Conservation (phyloP, 129 eudicot species). For the Flaveria bidentis region DNA sequence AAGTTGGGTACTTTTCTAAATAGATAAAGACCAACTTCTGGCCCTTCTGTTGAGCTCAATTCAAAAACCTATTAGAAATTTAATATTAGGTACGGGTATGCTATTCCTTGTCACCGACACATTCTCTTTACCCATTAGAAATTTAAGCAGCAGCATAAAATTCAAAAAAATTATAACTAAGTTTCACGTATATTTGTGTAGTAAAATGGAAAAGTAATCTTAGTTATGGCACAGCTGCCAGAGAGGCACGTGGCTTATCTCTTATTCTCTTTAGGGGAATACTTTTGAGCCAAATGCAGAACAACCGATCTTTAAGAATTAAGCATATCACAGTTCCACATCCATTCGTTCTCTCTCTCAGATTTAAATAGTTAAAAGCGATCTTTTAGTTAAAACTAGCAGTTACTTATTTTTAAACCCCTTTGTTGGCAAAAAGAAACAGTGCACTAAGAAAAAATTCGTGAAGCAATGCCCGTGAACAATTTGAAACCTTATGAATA, state of each 20-base stretch:
- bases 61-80: constrained; percentile 75
- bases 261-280: background rate
- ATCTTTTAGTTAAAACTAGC: too few species aligned
- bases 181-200: background rate
- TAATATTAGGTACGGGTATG: background rate
- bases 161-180: constrained; percentile 5
- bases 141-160: background rate
- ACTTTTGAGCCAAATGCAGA: background rate
- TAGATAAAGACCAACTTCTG: constrained; percentile 82
- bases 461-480: too few species aligned
- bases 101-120: background rate
- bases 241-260: background rate
- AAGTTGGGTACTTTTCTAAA: constrained; percentile 83
- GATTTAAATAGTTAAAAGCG: background rate
- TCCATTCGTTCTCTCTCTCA: background rate
- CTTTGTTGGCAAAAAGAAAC: too few species aligned
- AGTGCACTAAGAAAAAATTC: too few species aligned
- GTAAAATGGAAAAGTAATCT: too few species aligned
- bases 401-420: too few species aligned
- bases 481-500: too few species aligned
- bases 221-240: background rate
- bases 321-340: background rate
- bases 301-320: constrained; percentile 8
- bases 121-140: constrained; percentile 9
- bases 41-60: constrained; percentile 82